Evolutionary conservation across 805 yeast species (phyloP), one percentile per base, ranked within the genome.

Genomic region (Teunomyces gatunensis): DNA sequence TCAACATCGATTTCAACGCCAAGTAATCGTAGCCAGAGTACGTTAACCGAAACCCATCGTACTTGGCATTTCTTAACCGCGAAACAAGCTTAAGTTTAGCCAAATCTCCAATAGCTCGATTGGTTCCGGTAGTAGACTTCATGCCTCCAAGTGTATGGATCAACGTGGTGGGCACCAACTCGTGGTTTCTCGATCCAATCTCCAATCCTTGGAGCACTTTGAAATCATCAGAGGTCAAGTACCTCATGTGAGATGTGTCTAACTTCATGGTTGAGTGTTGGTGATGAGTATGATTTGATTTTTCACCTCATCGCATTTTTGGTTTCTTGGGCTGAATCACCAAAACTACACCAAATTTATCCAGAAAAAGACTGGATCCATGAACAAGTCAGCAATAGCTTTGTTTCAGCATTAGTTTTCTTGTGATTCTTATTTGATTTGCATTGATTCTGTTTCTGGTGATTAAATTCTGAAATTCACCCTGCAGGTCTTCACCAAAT

Each of bases 211-310:
- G 85, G 39, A 94, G 80, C 7, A 90, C 94, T 48, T 87, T 78
- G 74, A 89, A 94, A 70, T 94, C 99, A 53, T 90, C 97, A 5
- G 85, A 76, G 54, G 96, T 84, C 63, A 94, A 73, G 63, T 94
- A 94, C 64, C 98, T 78, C 96, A 94, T 89, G 66, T 89, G 95
- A 6, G 94, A 75, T 0, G 95, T 87, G 57, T 94, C 97, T 45
- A 94, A 74, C 78, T 90, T 94, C 97, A 94, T 92, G 33, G 42
- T 73, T 39, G 35, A 23, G 37, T 33, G 21, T n/a, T 47, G 32
- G 4, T 28, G 12, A 18, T 12, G 12, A 9, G 45, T 10, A 29
- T 33, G 37, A 10, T 18, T 20, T 25, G 33, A 40, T 36, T 34
- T 37, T 41, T 35, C 47, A 43, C 18, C 36, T 39, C 51, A 32